These are phyloP conservation scores for Hymenotorrendiella dingleyae DNA, from an alignment of 2,329 filamentous ascomycete species.

Conservation along the genomic window DNA sequence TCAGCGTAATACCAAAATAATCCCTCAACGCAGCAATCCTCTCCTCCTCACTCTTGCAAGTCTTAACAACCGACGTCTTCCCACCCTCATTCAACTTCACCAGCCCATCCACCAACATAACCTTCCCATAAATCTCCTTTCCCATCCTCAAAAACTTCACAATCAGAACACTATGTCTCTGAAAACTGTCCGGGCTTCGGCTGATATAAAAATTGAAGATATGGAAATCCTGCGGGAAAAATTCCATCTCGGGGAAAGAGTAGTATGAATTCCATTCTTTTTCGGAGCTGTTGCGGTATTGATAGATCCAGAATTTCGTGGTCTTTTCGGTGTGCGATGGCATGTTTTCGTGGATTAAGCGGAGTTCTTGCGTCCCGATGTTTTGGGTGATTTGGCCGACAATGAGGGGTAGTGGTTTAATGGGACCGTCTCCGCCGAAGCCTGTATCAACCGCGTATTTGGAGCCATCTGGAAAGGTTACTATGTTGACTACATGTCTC, in stretches of 20 bases:
- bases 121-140: constrained; percentile 43
- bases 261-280: constrained; percentile 55
- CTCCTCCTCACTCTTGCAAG: constrained; percentile 46
- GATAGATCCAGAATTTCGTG: constrained; percentile 55
- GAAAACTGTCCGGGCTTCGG: constrained; percentile 51
- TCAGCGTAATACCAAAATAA: constrained; percentile 45
- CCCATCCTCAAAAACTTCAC: constrained; percentile 42
- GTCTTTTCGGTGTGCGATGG: constrained; percentile 36
- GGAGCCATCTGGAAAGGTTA: constrained; percentile 41
- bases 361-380: constrained; percentile 51
- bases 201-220: constrained; percentile 54
- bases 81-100: constrained; percentile 50
- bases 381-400: constrained; percentile 28
- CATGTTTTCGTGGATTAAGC: constrained; percentile 45
- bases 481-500: constrained; percentile 56
- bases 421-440: constrained; percentile 59
- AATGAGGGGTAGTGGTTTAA: constrained; percentile 48
- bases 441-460: constrained; percentile 46
- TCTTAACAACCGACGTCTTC: constrained; percentile 41
- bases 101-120: constrained; percentile 44
- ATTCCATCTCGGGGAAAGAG: constrained; percentile 61
- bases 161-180: constrained; percentile 48
- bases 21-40: constrained; percentile 44
- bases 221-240: constrained; percentile 53
- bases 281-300: constrained; percentile 45